phyloP scores from a whole-genome alignment of 352 stramenopile species.

The Globisporangium mamillatum region DNA sequence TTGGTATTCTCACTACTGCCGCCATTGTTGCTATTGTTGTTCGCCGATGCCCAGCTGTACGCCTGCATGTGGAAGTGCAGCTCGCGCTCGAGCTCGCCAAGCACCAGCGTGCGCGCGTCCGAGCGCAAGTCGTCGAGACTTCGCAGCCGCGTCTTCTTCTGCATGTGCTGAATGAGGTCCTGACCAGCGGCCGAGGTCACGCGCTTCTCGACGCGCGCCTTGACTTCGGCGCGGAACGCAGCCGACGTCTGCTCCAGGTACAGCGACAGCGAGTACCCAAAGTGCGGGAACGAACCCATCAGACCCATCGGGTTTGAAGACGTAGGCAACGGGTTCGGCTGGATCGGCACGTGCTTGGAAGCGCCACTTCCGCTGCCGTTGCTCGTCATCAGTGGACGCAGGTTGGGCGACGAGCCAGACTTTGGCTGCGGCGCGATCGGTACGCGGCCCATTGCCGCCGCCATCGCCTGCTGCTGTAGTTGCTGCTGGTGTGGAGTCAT shows the following conservation, averaged over 20 bases:
- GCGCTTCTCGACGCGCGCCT: constrained; percentile 72
- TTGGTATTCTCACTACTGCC: not conserved
- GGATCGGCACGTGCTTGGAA: constrained; percentile 66
- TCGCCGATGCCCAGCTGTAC: constrained; percentile 57
- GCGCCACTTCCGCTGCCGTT: constrained; percentile 1
- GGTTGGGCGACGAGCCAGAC: constrained; percentile 20
- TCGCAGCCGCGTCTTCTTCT: constrained; percentile 77
- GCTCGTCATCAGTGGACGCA: constrained; percentile 5
- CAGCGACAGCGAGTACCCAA: constrained; percentile 61
- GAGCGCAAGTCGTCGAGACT: constrained; percentile 65
- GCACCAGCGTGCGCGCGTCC: constrained; percentile 58
- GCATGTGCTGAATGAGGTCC: constrained; percentile 79
- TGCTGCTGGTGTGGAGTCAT: constrained; percentile 1
- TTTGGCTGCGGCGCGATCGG: constrained; percentile 16
- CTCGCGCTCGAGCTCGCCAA: constrained; percentile 72
- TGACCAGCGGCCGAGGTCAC: constrained; percentile 68
- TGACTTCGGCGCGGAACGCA: constrained; percentile 63
- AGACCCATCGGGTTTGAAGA: constrained; percentile 67
- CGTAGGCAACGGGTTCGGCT: constrained; percentile 76
- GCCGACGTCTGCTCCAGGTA: constrained; percentile 74
- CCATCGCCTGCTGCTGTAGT: not conserved
- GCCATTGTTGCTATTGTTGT: constrained; percentile 14
- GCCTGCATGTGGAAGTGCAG: constrained; percentile 71
- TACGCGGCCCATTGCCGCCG: not conserved
- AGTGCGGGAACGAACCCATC: constrained; percentile 51